A percentile compares a stretch with the other conserved stretches of the same genome.
These are phyloP conservation scores for Coniferiporia sulphurascens DNA, from an alignment of 1,284 basidiomycete genomes.

Conservation along the genomic window DNA sequence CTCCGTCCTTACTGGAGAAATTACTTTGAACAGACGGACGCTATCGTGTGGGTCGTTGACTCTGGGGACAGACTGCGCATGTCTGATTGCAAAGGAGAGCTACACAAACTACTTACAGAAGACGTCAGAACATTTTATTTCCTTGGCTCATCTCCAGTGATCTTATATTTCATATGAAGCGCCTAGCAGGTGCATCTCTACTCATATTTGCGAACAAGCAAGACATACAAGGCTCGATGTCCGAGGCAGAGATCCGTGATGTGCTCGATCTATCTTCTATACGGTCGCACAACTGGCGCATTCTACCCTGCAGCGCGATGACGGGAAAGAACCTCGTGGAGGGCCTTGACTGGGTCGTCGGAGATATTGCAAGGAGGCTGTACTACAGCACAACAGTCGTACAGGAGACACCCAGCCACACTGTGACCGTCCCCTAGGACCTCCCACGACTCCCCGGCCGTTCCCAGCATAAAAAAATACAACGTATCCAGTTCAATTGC, in stretches of 20 bases:
- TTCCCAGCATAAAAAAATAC: background rate
- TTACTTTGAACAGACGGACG: slow-evolving; percentile 99
- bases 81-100: slow-evolving; percentile 83
- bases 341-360: slow-evolving; percentile 93
- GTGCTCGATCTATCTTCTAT: slow-evolving; percentile 73
- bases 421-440: background rate
- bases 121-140: slow-evolving; percentile 61
- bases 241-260: slow-evolving; percentile 75
- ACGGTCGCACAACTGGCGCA: slow-evolving; percentile 85
- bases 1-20: slow-evolving; percentile 98
- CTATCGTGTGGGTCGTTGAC: slow-evolving; percentile 98
- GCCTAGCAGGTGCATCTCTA: slow-evolving; percentile 90
- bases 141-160: slow-evolving; percentile 18
- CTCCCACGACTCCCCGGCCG: background rate
- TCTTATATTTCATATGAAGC: slow-evolving; percentile 40
- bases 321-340: slow-evolving; percentile 81
- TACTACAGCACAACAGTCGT: slow-evolving; percentile 48
- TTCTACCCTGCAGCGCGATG: slow-evolving; percentile 89
- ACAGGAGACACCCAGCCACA: slow-evolving; percentile 1
- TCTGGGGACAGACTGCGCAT: slow-evolving; percentile 88
- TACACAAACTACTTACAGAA: slow-evolving; percentile 82
- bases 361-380: slow-evolving; percentile 79
- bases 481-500: background rate
- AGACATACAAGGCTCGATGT: slow-evolving; percentile 87
- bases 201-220: slow-evolving; percentile 99